Evolutionary conservation across 495 filamentous ascomycete species (phyloP).

Genomic region (Letharia lupina): DNA sequence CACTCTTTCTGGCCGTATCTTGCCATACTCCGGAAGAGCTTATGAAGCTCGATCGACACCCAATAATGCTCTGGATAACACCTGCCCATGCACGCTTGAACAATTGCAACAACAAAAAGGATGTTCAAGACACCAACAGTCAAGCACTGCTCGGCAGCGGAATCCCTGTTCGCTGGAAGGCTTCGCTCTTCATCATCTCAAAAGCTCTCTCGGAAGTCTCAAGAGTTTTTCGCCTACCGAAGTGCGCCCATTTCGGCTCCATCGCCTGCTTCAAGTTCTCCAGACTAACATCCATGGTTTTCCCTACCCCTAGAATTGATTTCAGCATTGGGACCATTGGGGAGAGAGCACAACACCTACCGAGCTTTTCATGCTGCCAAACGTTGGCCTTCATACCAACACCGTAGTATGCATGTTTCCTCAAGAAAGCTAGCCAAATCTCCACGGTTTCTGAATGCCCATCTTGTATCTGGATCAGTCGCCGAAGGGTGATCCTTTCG

Average conservation of each 20-base stretch:
- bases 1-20: neutral
- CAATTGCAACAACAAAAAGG: neutral
- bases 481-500: slow-evolving; percentile 76
- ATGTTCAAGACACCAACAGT: neutral
- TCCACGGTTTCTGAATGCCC: slow-evolving; percentile 82
- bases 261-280: slow-evolving; percentile 52
- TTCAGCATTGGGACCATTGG: neutral
- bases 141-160: neutral
- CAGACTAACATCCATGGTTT: slow-evolving; percentile 54
- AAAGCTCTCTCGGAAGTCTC: slow-evolving; percentile 45
- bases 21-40: neutral
- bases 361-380: slow-evolving; percentile 73
- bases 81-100: neutral
- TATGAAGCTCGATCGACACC: neutral
- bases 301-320: slow-evolving; percentile 48
- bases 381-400: slow-evolving; percentile 98
- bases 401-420: slow-evolving; percentile 85
- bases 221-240: slow-evolving; percentile 47
- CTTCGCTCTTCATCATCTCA: slow-evolving; percentile 46
- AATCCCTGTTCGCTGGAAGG: slow-evolving; percentile 29
- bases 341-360: slow-evolving; percentile 30
- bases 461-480: slow-evolving; percentile 89
- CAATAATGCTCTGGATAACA: neutral
- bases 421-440: slow-evolving; percentile 82
- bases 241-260: slow-evolving; percentile 53